Evolutionary conservation across 305 asterid species (phyloP).

Genomic region (Fraxinus nigra): DNA sequence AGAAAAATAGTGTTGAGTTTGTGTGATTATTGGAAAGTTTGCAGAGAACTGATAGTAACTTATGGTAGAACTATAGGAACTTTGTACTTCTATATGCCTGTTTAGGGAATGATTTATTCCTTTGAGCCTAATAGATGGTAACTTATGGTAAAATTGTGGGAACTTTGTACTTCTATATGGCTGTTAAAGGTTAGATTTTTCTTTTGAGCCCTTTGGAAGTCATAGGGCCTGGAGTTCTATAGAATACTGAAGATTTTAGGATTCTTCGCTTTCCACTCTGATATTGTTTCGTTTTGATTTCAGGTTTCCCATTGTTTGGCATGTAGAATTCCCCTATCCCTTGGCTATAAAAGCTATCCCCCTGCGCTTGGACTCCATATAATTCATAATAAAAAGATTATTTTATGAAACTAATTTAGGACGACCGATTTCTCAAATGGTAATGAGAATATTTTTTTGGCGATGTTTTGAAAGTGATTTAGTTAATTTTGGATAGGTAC

Average conservation of each 20-base stretch:
- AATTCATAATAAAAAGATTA: background rate
- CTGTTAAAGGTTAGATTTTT: background rate
- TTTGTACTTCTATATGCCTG: background rate
- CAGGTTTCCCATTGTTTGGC: background rate
- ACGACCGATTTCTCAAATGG: background rate
- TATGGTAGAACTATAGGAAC: background rate
- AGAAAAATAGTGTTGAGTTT: background rate
- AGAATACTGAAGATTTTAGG: background rate
- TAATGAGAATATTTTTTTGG: background rate
- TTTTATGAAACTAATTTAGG: background rate
- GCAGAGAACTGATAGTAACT: background rate
- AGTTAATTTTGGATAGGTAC: background rate
- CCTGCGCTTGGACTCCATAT: background rate
- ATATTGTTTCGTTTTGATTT: background rate
- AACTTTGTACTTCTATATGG: background rate
- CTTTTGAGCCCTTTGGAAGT: background rate
- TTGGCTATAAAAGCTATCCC: background rate
- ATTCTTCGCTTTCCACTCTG: background rate
- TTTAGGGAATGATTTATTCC: background rate
- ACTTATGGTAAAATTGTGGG: background rate
- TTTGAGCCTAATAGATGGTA: background rate
- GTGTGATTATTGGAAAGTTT: background rate
- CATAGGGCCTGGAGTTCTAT: background rate
- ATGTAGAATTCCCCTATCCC: background rate
- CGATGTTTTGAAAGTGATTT: background rate